phyloP scores from a whole-genome alignment of 148 eudicot genomes.

The Talinum fruticosum region DNA sequence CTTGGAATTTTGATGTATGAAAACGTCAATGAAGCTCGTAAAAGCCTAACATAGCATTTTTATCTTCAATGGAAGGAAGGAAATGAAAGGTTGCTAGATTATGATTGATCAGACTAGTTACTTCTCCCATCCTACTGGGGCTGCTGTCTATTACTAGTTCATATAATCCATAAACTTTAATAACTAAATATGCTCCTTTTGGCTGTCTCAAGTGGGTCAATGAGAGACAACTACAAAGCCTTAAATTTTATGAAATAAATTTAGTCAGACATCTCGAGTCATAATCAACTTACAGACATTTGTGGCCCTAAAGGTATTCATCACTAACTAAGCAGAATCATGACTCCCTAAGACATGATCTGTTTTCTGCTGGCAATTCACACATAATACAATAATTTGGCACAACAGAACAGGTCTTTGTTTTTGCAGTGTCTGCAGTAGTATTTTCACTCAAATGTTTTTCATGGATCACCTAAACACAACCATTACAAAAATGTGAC shows the following conservation, averaged over 20 bases:
- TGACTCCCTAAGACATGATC: too few relatives aligned
- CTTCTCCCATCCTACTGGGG: not conserved
- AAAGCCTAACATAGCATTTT: not conserved
- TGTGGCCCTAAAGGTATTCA: too few relatives aligned
- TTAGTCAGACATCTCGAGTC: not conserved
- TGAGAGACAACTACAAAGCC: not conserved
- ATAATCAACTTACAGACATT: too few relatives aligned
- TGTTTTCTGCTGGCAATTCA: too few relatives aligned
- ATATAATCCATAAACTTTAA: not conserved
- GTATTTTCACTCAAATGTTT: not conserved
- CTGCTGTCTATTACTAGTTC: not conserved
- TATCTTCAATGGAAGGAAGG: not conserved
- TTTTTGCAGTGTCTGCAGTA: not conserved
- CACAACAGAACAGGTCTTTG: too few relatives aligned
- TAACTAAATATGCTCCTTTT: not conserved
- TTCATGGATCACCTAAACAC: not conserved
- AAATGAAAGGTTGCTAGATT: not conserved
- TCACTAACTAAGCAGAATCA: too few relatives aligned
- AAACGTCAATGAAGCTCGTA: conserved; percentile 1
- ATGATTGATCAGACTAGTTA: too few relatives aligned
- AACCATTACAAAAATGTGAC: not conserved
- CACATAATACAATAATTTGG: too few relatives aligned
- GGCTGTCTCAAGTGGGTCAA: not conserved
- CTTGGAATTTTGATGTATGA: conserved; percentile 5
- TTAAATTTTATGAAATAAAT: not conserved